Percentiles rank a stretch among this genome's conserved stretches.
phyloP scores from a whole-genome alignment of 2,329 filamentous ascomycete genomes.

The Colletotrichum orbiculare region DNA sequence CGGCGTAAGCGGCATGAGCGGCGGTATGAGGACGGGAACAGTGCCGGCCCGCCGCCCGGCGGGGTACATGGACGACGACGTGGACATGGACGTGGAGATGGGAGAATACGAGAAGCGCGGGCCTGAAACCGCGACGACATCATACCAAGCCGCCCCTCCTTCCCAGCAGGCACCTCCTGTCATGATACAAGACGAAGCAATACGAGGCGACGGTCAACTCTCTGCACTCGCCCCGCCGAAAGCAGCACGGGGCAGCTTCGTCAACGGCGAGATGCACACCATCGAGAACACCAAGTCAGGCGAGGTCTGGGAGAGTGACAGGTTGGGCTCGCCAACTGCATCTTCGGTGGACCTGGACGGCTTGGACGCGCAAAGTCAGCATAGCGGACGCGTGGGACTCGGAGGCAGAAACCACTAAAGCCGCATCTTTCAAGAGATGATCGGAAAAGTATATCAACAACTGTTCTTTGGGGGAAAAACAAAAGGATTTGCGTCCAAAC shows the following conservation, averaged over 20 bases:
- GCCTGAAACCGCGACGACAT: slow-evolving; percentile 9
- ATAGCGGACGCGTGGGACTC: slow-evolving; percentile 37
- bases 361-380: slow-evolving; percentile 39
- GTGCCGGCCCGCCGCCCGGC: slow-evolving; percentile 43
- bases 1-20: slow-evolving; percentile 41
- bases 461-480: too few relatives aligned
- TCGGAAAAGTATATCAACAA: too few relatives aligned
- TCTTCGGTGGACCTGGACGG: slow-evolving; percentile 40
- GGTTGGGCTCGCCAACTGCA: slow-evolving; percentile 41
- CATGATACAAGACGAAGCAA: background rate
- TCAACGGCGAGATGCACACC: slow-evolving; percentile 50
- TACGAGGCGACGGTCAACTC: background rate
- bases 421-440: background rate
- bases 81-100: slow-evolving; percentile 51
- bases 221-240: slow-evolving; percentile 1
- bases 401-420: slow-evolving; percentile 12
- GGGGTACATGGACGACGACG: slow-evolving; percentile 49
- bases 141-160: background rate
- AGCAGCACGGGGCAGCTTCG: slow-evolving; percentile 15
- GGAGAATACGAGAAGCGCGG: slow-evolving; percentile 13
- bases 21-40: slow-evolving; percentile 44
- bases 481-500: too few relatives aligned
- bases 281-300: slow-evolving; percentile 46
- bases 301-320: slow-evolving; percentile 32
- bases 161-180: background rate